A percentile compares a stretch with the other conserved stretches of the same genome.
Evolutionary conservation across 306 rosid species (phyloP).

Genomic region (Glycyrrhiza uralensis): DNA sequence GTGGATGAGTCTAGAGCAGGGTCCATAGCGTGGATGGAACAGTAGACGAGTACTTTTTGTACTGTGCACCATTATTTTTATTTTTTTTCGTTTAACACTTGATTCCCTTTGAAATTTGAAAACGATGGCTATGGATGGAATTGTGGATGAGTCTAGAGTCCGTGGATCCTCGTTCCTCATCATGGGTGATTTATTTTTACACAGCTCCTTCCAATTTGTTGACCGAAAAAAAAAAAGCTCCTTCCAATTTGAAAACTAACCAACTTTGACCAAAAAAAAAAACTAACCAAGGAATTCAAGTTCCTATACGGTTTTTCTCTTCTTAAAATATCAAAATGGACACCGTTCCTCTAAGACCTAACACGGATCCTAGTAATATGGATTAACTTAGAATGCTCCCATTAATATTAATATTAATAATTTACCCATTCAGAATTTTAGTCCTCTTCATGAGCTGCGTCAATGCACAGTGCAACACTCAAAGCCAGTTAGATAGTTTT

Average conservation of each 20-base stretch:
- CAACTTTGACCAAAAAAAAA: no score
- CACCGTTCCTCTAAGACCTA: no score
- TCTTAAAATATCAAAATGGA: no score
- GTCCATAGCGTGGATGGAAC: neutral
- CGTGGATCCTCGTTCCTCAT: neutral
- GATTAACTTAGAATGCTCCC: neutral
- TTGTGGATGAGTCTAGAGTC: neutral
- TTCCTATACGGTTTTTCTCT: no score
- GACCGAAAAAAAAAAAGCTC: no score
- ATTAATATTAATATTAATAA: no score
- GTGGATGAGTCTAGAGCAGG: neutral
- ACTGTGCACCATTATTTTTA: neutral
- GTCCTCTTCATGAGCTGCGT: neutral
- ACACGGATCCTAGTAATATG: no score
- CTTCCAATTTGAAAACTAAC: no score
- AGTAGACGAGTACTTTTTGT: neutral
- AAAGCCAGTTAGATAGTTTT: slow-evolving; percentile 33
- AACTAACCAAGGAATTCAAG: no score
- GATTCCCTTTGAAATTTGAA: neutral
- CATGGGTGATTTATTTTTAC: neutral
- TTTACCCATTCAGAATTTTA: neutral
- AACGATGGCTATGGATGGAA: neutral
- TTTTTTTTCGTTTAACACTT: neutral
- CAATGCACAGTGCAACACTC: neutral
- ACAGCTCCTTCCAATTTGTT: no score